Base-by-base conservation (phyloP, 129 eudicot genomes). In the Mikania micrantha region DNA sequence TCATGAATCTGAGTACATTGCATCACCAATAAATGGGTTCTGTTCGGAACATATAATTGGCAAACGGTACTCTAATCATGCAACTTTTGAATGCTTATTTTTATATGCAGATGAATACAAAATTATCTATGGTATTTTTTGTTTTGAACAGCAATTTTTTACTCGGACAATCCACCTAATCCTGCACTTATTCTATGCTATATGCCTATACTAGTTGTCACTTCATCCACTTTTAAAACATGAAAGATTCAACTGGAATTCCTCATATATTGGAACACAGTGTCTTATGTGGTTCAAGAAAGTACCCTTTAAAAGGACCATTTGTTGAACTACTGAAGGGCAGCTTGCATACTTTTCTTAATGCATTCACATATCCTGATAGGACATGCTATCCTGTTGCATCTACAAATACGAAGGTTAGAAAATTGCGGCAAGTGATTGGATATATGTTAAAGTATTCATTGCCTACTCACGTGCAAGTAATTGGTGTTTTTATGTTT, bases 341-440 rank as follows among this genome's bases (percentile, higher is more conserved):
- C 58, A 93, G 99, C 75, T 78, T 93, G 83, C 80, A 93, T 63
- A 93, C 99, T 27, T 93, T 93, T 74, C 81, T 93, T 59, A 93
- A 93, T 67, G 99, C 99, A 24, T 93, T 93, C 71, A 93, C 99
- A 17, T 93, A 93, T 78, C 99, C 99, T 44, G 99, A 93, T 73
- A 81, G 99, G 80, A 93, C 99, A 20, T 93, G 99, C 80, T 93
- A 93, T 83, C 99, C 99, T 27, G 99, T 93, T 70, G 99, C 99
- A 63, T 93, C 99, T 66, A 93, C 99, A 12, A 93, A 93, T 72
- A 78, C 95, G 27, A 93, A 93, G 99, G 98, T 93, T 60, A 52
- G 3, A 9, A 59, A 10, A 7, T 36, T 79, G 19, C 62, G 9
- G 6, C 50, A 22, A 71, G 25, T 53, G 69, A 54, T 39, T 53